phyloP scores from a whole-genome alignment of 192 early-diverging fungal species.

The Ambispora gerdemannii region DNA sequence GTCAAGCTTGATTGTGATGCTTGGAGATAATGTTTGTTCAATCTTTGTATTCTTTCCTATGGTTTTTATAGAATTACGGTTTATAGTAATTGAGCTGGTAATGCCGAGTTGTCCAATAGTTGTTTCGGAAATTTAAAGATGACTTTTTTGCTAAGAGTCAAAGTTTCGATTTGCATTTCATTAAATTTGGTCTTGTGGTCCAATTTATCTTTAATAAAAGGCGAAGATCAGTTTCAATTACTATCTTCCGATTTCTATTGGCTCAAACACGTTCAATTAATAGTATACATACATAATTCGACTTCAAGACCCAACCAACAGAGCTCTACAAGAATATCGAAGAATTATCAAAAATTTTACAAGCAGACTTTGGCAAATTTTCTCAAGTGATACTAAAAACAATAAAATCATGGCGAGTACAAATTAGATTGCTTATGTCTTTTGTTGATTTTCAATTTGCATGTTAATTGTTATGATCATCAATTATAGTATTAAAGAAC shows the following conservation, averaged over 20 bases:
- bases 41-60: neutral
- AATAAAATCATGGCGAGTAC: conserved; percentile 53
- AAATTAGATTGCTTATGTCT: conserved; percentile 35
- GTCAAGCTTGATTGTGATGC: neutral
- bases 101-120: no score
- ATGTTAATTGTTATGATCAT: conserved; percentile 39
- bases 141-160: no score
- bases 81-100: no score
- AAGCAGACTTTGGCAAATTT: conserved; percentile 68
- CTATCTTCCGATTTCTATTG: no score
- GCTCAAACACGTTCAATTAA: no score
- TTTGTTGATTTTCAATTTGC: conserved; percentile 28
- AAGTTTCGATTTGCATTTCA: no score
- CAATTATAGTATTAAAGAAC: conserved; percentile 56
- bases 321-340: conserved; percentile 20
- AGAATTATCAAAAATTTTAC: conserved; percentile 60
- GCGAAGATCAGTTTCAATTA: neutral
- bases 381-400: conserved; percentile 59
- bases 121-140: no score
- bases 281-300: no score
- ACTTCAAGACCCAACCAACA: conserved; percentile 10
- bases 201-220: neutral
- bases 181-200: no score
- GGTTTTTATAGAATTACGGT: neutral
- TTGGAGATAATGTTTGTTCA: conserved; percentile 1